Conservation (phyloP, 2,329 filamentous ascomycete species). For the Byssothecium circinans region DNA sequence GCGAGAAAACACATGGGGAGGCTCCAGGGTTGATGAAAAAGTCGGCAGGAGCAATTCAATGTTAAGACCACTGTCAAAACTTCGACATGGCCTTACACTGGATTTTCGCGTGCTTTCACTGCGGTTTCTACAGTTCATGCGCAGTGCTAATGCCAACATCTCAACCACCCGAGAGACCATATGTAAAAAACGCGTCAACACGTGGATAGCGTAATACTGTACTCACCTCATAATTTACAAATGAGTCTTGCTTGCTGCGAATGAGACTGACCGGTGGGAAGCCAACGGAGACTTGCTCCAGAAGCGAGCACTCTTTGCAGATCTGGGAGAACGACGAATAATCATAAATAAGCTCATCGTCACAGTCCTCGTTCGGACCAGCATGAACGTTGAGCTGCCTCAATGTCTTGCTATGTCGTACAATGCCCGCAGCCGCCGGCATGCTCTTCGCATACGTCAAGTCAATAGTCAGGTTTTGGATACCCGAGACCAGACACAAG, state of each 20-base stretch:
- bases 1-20: background rate
- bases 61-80: too few relatives aligned
- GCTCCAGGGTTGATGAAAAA: too few relatives aligned
- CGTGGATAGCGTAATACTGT: background rate
- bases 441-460: conserved; percentile 46
- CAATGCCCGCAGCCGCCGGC: conserved; percentile 48
- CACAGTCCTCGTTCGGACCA: conserved; percentile 39
- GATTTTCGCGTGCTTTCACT: too few relatives aligned
- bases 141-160: too few relatives aligned
- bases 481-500: conserved; percentile 49
- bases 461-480: conserved; percentile 50
- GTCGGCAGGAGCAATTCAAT: too few relatives aligned
- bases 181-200: background rate
- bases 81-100: too few relatives aligned
- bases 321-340: conserved; percentile 50
- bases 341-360: conserved; percentile 50
- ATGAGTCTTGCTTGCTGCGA: conserved; percentile 46
- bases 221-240: conserved; percentile 46
- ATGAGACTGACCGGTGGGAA: conserved; percentile 51
- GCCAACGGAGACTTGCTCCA: conserved; percentile 52
- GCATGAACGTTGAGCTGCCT: conserved; percentile 50
- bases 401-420: conserved; percentile 51
- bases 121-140: too few relatives aligned
- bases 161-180: too few relatives aligned
- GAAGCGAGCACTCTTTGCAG: conserved; percentile 46